Conservation (phyloP, 108 stramenopile species). For the Nannochloropsis gaditana region DNA sequence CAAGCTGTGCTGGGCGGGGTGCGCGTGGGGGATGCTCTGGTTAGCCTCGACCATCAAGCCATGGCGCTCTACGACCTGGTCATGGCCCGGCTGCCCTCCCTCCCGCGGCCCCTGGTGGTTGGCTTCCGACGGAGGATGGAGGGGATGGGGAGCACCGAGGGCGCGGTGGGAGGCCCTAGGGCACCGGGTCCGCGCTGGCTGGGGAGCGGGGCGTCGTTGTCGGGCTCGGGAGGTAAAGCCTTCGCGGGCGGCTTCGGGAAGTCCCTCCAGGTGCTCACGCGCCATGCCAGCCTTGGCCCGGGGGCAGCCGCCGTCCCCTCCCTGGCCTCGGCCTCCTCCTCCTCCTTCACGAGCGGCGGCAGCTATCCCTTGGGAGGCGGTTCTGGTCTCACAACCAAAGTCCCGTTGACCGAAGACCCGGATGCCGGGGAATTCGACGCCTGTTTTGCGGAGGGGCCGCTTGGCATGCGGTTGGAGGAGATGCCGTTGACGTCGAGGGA, state of each 20-base stretch:
- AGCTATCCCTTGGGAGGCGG: background rate
- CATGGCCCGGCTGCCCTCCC: background rate
- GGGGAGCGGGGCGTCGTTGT: background rate
- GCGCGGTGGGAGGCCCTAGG: background rate
- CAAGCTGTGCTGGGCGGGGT: background rate
- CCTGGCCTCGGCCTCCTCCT: background rate
- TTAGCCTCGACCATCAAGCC: background rate
- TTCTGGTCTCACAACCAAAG: background rate
- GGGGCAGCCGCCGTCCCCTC: background rate
- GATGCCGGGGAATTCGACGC: slow-evolving; percentile 37
- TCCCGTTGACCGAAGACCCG: background rate
- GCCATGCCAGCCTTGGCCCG: too few species aligned
- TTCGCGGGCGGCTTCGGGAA: background rate
- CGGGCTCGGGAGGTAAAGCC: background rate
- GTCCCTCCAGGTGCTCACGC: background rate
- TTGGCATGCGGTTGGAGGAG: slow-evolving; percentile 51
- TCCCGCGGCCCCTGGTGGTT: background rate
- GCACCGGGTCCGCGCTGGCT: background rate
- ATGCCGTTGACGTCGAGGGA: slow-evolving; percentile 28
- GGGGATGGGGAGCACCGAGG: background rate
- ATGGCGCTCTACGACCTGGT: background rate
- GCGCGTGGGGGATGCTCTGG: slow-evolving; percentile 12
- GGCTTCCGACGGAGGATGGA: background rate
- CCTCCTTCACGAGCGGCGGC: background rate
- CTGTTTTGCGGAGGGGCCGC: slow-evolving; percentile 36